These are phyloP conservation scores for Cytospora paraplurivora DNA, from an alignment of 2,329 filamentous ascomycete genomes.

Conservation along the genomic window DNA sequence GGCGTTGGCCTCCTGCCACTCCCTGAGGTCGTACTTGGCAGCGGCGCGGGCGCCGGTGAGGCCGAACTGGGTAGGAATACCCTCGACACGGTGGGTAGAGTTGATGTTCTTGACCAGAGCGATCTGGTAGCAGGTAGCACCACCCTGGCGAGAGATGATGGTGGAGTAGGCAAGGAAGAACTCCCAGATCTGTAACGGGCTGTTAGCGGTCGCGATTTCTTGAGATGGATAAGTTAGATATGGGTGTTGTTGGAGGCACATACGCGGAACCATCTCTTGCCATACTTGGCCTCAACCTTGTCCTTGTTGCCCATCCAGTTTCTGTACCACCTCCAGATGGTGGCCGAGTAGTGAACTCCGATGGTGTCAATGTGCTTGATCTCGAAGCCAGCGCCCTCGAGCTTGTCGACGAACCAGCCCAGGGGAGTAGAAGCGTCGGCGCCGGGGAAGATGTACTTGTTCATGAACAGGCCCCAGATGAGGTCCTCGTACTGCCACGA, in stretches of 20 bases:
- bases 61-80: constrained; percentile 68
- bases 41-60: constrained; percentile 60
- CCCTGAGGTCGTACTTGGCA: constrained; percentile 40
- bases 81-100: constrained; percentile 78
- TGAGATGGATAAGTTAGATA: too few relatives aligned
- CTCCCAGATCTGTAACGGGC: constrained; percentile 75
- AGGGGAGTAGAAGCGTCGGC: constrained; percentile 94
- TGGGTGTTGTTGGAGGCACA: constrained; percentile 42
- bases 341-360: constrained; percentile 95
- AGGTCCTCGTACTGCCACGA: constrained; percentile 98
- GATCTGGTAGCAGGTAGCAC: constrained; percentile 85
- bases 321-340: constrained; percentile 96
- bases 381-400: constrained; percentile 87
- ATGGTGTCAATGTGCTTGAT: constrained; percentile 91
- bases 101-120: constrained; percentile 89
- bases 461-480: constrained; percentile 99
- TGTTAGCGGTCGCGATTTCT: neutral
- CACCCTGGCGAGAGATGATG: constrained; percentile 81
- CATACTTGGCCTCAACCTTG: constrained; percentile 93
- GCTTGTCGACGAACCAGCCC: constrained; percentile 79
- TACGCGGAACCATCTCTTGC: constrained; percentile 91
- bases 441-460: constrained; percentile 98
- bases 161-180: constrained; percentile 86
- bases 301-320: constrained; percentile 96
- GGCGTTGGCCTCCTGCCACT: constrained; percentile 39